Percentiles rank a stretch among this genome's conserved stretches.
Evolutionary conservation across 768 basidiomycete species (phyloP).

Genomic region (Harrya chromipes): DNA sequence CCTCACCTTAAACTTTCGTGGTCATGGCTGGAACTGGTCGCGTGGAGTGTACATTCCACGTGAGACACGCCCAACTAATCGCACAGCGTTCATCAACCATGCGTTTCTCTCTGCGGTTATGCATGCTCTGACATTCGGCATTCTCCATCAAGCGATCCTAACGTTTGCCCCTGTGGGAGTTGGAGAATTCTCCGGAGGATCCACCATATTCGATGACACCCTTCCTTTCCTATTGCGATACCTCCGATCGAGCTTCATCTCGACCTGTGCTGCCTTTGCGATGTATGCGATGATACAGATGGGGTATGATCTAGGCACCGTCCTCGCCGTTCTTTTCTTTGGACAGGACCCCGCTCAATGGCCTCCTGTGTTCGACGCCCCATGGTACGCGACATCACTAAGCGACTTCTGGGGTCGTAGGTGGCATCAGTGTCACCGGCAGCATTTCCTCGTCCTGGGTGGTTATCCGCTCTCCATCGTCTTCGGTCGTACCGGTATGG

Average conservation of each 20-base stretch:
- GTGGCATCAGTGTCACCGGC: constrained; percentile 39
- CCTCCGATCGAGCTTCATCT: constrained; percentile 41
- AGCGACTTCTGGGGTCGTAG: constrained; percentile 36
- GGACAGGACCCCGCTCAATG: constrained; percentile 29
- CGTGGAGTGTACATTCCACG: constrained; percentile 23
- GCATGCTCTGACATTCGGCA: constrained; percentile 42
- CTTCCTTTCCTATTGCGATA: constrained; percentile 27
- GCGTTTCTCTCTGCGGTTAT: constrained; percentile 34
- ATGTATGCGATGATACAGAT: constrained; percentile 45
- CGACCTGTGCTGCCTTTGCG: constrained; percentile 40
- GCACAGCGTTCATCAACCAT: constrained; percentile 34
- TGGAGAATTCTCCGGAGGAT: constrained; percentile 15
- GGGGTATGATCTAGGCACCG: constrained; percentile 22
- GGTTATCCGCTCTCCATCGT: constrained; percentile 30
- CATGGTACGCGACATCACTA: constrained; percentile 36
- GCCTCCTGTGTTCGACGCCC: constrained; percentile 34
- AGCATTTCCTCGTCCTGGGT: constrained; percentile 30
- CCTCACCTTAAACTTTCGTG: constrained; percentile 50
- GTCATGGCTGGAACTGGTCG: constrained; percentile 62
- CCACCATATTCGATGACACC: constrained; percentile 32
- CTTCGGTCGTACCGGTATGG: constrained; percentile 45
- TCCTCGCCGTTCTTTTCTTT: constrained; percentile 28
- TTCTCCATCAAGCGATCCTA: constrained; percentile 45
- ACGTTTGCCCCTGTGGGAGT: constrained; percentile 40
- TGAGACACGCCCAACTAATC: constrained; percentile 42